Evolutionary conservation across 805 yeast genomes (phyloP).

Genomic region (Hemisphaericaspora nanyangensis): DNA sequence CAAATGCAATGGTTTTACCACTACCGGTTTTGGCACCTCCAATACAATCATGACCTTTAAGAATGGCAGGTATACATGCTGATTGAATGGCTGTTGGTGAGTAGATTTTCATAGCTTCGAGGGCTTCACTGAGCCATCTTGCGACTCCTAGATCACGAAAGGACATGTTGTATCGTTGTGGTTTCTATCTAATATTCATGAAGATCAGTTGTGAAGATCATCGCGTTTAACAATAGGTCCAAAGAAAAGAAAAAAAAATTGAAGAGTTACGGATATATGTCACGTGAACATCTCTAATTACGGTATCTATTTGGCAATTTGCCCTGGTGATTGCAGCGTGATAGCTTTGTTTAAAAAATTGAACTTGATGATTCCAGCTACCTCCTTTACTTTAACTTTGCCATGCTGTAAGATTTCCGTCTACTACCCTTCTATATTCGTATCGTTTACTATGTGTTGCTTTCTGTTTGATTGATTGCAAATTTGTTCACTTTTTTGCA

Average conservation of each 20-base stretch:
- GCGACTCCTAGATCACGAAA: slow-evolving; percentile 73
- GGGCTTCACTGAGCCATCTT: slow-evolving; percentile 81
- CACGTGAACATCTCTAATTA: background rate
- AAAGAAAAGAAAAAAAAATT: background rate
- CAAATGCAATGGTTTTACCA: slow-evolving; percentile 97
- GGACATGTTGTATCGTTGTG: slow-evolving; percentile 20
- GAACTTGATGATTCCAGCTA: too few species aligned
- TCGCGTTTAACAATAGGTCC: background rate
- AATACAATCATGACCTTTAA: slow-evolving; percentile 84
- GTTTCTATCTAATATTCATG: too few species aligned
- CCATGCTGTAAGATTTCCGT: too few species aligned
- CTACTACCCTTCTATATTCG: too few species aligned
- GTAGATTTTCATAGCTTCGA: slow-evolving; percentile 74
- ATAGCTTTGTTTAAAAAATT: too few species aligned
- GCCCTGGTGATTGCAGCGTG: too few species aligned
- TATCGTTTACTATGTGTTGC: too few species aligned
- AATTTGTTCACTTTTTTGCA: too few species aligned
- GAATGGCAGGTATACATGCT: slow-evolving; percentile 83
- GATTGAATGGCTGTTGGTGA: slow-evolving; percentile 84
- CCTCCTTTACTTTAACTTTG: too few species aligned
- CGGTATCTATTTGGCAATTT: too few species aligned
- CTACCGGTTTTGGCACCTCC: slow-evolving; percentile 99
- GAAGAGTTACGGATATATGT: background rate
- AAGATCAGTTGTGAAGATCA: background rate
- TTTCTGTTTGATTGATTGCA: too few species aligned